Conservation (phyloP, 129 eudicot species). For the Sambucus nigra region DNA sequence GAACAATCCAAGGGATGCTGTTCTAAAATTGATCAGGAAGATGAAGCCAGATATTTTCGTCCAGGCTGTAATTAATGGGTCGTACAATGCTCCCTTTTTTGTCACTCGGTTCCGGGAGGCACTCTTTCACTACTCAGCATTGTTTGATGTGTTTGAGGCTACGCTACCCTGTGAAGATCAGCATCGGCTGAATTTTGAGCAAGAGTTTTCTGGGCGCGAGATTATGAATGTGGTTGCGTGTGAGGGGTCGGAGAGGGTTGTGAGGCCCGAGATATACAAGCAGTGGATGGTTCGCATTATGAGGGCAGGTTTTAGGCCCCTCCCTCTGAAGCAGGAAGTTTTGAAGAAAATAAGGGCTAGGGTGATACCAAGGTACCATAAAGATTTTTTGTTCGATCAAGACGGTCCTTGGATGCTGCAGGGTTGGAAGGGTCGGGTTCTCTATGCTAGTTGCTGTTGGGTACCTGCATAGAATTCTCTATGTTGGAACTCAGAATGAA, state of each 20-base stretch:
- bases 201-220: constrained; percentile 48
- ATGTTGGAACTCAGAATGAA: not conserved
- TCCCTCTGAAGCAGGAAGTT: constrained; percentile 30
- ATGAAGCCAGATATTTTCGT: constrained; percentile 53
- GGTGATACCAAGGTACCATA: constrained; percentile 40
- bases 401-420: constrained; percentile 64
- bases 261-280: constrained; percentile 62
- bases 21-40: constrained; percentile 43
- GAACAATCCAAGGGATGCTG: constrained; percentile 57
- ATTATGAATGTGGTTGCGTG: constrained; percentile 63
- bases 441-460: constrained; percentile 57
- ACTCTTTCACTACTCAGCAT: constrained; percentile 51
- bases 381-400: constrained; percentile 58
- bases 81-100: constrained; percentile 56
- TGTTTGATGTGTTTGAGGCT: constrained; percentile 64
- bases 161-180: constrained; percentile 35
- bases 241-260: constrained; percentile 59
- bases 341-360: constrained; percentile 31
- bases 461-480: constrained; percentile 25
- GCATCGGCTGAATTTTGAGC: constrained; percentile 36
- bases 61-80: constrained; percentile 41
- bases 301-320: constrained; percentile 53
- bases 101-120: constrained; percentile 61
- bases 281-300: constrained; percentile 54
- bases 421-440: constrained; percentile 76